Base-by-base conservation (phyloP, 139 green algal genomes). In the Coccomyxa sp. region DNA sequence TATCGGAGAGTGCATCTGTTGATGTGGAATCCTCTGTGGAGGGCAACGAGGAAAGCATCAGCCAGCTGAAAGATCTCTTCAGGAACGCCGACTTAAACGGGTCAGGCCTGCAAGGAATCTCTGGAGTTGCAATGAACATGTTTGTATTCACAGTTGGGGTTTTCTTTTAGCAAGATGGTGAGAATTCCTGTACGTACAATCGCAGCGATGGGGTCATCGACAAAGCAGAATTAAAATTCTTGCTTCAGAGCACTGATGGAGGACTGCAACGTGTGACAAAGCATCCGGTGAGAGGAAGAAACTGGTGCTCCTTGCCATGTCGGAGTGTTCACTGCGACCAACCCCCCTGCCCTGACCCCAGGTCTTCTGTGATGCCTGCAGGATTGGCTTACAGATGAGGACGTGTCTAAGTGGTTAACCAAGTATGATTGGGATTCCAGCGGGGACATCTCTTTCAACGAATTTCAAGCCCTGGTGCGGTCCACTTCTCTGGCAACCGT, bases 381-480 rank as follows among this genome's bases (percentile, higher is more conserved):
- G 87, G 77, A 87, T 32, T 91, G 88, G 85, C 45, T 89, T 23
- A 80, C 57, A n/a, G 83, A 91, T 12, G 63, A 31, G 18, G 83
- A 89, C n/a, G 79, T 91, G 63, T 63, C 63, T 14, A 45, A 82
- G 7, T 67, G 84, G 25, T 80, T 91, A 76, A 57, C 68, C 11
- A 71, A 60, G 0, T 91, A 89, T 58, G 88, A 91, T 78, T 67
- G 77, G 32, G 85, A 89, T 76, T 79, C 76, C 58, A 87, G 79
- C 51, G 83, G 85, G 27, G 84, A 87, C 81, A 88, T 91, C 28
- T 60, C 32, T 23, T 83, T 83, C 75, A 75, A 85, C 13, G 88
- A 89, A 66, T 91, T 91, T 74, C 14, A 80, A n/a, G 66, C 74
- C 15, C 63, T 91, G 85, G 88, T 91, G 63, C 18, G 63, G 63